phyloP scores from a whole-genome alignment of 768 basidiomycete genomes.

The Leccinellum albellum region DNA sequence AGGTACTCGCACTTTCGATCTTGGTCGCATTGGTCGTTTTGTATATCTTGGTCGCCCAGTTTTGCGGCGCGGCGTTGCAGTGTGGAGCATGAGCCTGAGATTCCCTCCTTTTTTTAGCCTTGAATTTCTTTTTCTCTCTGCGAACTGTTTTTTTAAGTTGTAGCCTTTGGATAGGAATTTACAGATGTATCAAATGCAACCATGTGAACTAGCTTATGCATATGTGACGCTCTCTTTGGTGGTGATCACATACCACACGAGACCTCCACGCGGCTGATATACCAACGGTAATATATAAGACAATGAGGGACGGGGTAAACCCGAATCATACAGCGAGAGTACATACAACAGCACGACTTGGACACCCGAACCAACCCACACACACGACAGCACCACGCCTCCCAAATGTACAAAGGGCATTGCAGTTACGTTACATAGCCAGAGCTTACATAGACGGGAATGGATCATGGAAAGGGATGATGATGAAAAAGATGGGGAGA shows the following conservation, averaged over 20 bases:
- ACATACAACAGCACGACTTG: conserved; percentile 7
- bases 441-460: conserved; percentile 12
- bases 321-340: conserved; percentile 12
- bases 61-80: conserved; percentile 81
- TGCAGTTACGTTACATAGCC: conserved; percentile 20
- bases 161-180: conserved; percentile 4
- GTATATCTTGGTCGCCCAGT: conserved; percentile 82
- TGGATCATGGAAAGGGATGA: not conserved
- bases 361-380: too few species aligned
- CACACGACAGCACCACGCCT: not conserved
- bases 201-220: not conserved
- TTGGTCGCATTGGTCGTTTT: conserved; percentile 72
- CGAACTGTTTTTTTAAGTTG: not conserved
- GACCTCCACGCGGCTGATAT: too few species aligned
- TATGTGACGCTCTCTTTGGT: not conserved
- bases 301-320: conserved; percentile 5
- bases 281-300: conserved; percentile 8
- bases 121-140: not conserved
- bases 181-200: conserved; percentile 8
- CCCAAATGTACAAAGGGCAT: conserved; percentile 18
- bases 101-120: not conserved
- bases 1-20: conserved; percentile 60
- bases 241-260: too few species aligned
- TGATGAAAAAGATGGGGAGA: not conserved
- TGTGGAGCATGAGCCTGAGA: conserved; percentile 37